These are phyloP conservation scores for Trichophyton simii DNA, from an alignment of 2,329 filamentous ascomycete genomes.

Conservation along the genomic window DNA sequence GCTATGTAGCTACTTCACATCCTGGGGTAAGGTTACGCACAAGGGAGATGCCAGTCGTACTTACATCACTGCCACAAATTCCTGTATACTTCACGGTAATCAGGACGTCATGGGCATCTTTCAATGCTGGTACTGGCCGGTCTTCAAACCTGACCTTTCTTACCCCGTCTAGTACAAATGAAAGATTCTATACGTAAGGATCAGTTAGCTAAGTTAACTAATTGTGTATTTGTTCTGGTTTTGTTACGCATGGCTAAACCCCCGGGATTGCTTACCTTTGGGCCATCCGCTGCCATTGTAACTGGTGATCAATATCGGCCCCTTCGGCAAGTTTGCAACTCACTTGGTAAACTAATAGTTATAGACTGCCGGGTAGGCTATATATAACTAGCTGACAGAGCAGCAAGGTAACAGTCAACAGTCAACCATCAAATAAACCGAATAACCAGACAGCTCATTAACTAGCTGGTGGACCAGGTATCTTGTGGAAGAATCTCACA, in stretches of 20 bases:
- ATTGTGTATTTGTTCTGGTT: too few relatives aligned
- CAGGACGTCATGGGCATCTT: constrained; percentile 60
- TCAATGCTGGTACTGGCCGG: constrained; percentile 56
- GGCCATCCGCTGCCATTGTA: not conserved
- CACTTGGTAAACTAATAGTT: too few relatives aligned
- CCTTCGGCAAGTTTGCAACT: too few relatives aligned
- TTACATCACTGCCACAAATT: constrained; percentile 74
- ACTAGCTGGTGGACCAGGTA: too few relatives aligned
- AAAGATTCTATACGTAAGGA: constrained; percentile 51
- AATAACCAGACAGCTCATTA: too few relatives aligned
- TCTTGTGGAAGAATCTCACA: too few relatives aligned
- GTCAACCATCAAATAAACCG: too few relatives aligned
- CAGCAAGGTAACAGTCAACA: too few relatives aligned
- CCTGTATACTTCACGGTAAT: constrained; percentile 74
- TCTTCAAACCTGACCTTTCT: constrained; percentile 63
- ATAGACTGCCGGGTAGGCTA: too few relatives aligned
- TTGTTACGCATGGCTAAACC: too few relatives aligned
- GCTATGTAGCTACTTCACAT: not conserved
- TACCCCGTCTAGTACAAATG: constrained; percentile 69
- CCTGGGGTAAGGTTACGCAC: not conserved
- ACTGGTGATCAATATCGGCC: too few relatives aligned
- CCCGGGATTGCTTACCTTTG: not conserved
- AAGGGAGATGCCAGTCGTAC: not conserved
- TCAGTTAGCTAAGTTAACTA: not conserved
- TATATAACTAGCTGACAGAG: too few relatives aligned